Conservation (phyloP, 805 yeast genomes). For the Debaryomyces hansenii region DNA sequence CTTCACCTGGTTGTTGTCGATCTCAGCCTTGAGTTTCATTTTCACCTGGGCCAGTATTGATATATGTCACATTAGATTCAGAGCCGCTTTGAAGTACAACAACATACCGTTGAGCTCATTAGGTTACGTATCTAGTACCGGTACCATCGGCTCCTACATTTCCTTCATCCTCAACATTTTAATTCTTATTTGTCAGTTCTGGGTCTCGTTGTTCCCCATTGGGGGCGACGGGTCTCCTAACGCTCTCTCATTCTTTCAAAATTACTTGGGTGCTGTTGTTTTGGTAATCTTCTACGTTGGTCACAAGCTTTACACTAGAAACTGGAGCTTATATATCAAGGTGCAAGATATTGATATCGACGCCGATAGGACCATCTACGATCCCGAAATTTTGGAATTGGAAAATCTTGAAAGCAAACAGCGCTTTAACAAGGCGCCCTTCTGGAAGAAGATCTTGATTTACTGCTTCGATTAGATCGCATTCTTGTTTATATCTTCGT, state of each 20-base stretch:
- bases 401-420: constrained; percentile 26
- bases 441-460: constrained; percentile 11
- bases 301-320: constrained; percentile 29
- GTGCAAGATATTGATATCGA: constrained; percentile 31
- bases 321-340: constrained; percentile 27
- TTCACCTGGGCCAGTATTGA: constrained; percentile 45
- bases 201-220: constrained; percentile 43
- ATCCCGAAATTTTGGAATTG: constrained; percentile 30
- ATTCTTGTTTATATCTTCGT: neutral
- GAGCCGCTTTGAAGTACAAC: constrained; percentile 34
- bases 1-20: constrained; percentile 42
- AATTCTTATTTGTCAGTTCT: constrained; percentile 42
- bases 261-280: constrained; percentile 33
- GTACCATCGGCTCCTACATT: constrained; percentile 37
- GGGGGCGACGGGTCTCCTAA: constrained; percentile 22
- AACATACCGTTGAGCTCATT: constrained; percentile 26
- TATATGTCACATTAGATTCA: constrained; percentile 39
- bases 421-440: constrained; percentile 13
- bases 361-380: constrained; percentile 31
- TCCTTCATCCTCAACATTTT: constrained; percentile 29
- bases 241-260: constrained; percentile 29
- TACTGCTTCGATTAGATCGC: neutral
- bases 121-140: constrained; percentile 39
- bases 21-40: constrained; percentile 41
- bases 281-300: constrained; percentile 28